Percentiles rank a stretch among this genome's conserved stretches.
These are phyloP conservation scores for Omphalotus olearius DNA, from an alignment of 1,284 basidiomycete genomes.

Conservation along the genomic window DNA sequence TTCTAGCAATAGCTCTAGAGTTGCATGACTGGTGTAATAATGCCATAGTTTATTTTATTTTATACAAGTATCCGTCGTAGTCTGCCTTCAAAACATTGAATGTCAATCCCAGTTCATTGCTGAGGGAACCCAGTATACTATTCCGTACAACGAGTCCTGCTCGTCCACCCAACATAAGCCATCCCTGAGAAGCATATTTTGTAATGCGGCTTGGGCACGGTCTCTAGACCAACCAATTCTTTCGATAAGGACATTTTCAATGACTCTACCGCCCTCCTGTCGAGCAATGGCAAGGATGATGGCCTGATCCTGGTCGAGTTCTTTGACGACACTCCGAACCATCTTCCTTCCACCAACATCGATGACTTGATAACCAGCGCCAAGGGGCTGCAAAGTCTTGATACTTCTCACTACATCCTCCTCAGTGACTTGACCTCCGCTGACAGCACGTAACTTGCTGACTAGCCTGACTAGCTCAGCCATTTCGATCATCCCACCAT, in stretches of 20 bases:
- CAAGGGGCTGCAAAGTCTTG: slow-evolving; percentile 82
- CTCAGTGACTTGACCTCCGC: slow-evolving; percentile 60
- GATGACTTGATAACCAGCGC: slow-evolving; percentile 86
- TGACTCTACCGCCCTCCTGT: slow-evolving; percentile 60
- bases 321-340: slow-evolving; percentile 70
- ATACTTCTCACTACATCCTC: slow-evolving; percentile 87
- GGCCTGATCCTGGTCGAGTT: slow-evolving; percentile 81
- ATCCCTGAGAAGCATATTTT: slow-evolving; percentile 87
- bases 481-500: slow-evolving; percentile 92
- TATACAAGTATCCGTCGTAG: too few relatives aligned
- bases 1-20: slow-evolving; percentile 2
- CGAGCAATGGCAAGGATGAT: slow-evolving; percentile 73
- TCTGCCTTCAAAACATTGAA: neutral
- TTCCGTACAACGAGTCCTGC: slow-evolving; percentile 62
- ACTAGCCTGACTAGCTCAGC: slow-evolving; percentile 81
- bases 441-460: slow-evolving; percentile 68
- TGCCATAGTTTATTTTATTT: too few relatives aligned
- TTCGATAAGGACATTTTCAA: slow-evolving; percentile 52
- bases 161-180: slow-evolving; percentile 95
- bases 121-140: slow-evolving; percentile 81
- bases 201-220: slow-evolving; percentile 73
- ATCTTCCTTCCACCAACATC: slow-evolving; percentile 67
- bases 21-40: neutral
- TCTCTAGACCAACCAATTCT: slow-evolving; percentile 76
- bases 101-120: slow-evolving; percentile 69